Conservation (phyloP, 2,329 filamentous ascomycete genomes). For the Fusarium sp. region DNA sequence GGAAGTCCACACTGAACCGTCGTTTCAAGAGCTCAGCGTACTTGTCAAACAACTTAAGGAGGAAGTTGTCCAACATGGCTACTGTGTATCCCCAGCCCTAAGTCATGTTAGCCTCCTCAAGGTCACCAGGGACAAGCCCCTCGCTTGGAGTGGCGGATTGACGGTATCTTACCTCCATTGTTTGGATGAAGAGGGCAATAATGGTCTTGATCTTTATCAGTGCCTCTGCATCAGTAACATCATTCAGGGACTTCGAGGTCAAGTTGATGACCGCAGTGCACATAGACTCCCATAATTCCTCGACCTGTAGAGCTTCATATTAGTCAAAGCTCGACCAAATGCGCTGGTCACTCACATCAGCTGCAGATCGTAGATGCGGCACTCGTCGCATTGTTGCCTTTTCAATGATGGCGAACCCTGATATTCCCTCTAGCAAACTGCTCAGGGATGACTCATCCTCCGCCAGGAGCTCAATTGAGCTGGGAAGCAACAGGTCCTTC, state of each 20-base stretch:
- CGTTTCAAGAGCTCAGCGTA: constrained; percentile 92
- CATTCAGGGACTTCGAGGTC: constrained; percentile 81
- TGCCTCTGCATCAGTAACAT: constrained; percentile 88
- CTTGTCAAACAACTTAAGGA: constrained; percentile 91
- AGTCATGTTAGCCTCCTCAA: constrained; percentile 71
- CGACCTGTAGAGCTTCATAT: constrained; percentile 69
- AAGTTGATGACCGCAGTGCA: constrained; percentile 87
- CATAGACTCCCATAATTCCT: constrained; percentile 99
- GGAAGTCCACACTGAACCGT: constrained; percentile 94
- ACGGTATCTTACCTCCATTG: constrained; percentile 92
- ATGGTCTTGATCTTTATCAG: constrained; percentile 95
- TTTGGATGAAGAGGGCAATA: constrained; percentile 94
- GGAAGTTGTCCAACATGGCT: constrained; percentile 81
- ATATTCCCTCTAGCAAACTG: constrained; percentile 90
- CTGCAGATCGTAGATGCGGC: constrained; percentile 82
- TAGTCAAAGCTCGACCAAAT: not conserved
- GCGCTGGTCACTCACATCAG: constrained; percentile 72
- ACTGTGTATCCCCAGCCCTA: constrained; percentile 93
- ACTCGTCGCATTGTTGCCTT: constrained; percentile 90
- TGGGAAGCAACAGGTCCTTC: constrained; percentile 88
- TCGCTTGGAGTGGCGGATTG: constrained; percentile 69
- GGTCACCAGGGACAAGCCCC: constrained; percentile 65
- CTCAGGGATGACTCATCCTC: constrained; percentile 90
- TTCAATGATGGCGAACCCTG: constrained; percentile 96
- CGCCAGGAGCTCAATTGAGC: constrained; percentile 78